Conservation (phyloP, 176 grass and related monocot genomes). For the Oryza nivara region DNA sequence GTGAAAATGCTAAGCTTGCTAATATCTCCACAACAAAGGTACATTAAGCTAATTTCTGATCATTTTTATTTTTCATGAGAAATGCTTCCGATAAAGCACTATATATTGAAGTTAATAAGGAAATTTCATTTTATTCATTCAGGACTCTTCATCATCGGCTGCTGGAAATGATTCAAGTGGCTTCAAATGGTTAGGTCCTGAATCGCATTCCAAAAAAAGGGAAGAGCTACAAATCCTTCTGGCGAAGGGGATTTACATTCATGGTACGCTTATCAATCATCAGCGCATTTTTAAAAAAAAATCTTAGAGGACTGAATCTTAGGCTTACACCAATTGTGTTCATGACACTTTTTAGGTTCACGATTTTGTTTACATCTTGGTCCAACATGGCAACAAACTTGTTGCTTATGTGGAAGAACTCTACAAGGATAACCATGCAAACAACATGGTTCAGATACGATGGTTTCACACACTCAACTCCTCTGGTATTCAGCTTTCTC, state of each 20-base stretch:
- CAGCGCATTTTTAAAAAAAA: not conserved
- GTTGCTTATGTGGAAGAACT: conserved; percentile 73
- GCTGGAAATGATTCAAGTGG: conserved; percentile 28
- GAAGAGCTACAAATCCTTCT: conserved; percentile 74
- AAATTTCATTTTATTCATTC: conserved; percentile 17
- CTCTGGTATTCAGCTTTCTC: conserved; percentile 39
- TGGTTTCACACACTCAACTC: conserved; percentile 61
- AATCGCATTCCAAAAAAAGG: conserved; percentile 49
- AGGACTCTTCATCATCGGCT: conserved; percentile 47
- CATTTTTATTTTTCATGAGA: not conserved
- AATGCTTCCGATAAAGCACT: not conserved
- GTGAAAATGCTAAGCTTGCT: conserved; percentile 45
- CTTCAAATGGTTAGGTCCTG: conserved; percentile 60
- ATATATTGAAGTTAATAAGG: not conserved
- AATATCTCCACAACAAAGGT: conserved; percentile 49
- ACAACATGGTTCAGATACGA: conserved; percentile 61
- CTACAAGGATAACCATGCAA: conserved; percentile 53
- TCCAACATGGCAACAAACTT: conserved; percentile 47
- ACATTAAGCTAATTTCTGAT: conserved; percentile 19
- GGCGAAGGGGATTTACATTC: conserved; percentile 50
- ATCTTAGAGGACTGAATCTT: not conserved
- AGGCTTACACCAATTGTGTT: conserved; percentile 8
- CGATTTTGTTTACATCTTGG: conserved; percentile 65
- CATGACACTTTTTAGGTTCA: conserved; percentile 50
- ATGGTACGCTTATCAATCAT: conserved; percentile 40